Evolutionary conservation across 805 yeast species (phyloP), one percentile per base, ranked within the genome.

Genomic region (Pichia rugopelliculosa): DNA sequence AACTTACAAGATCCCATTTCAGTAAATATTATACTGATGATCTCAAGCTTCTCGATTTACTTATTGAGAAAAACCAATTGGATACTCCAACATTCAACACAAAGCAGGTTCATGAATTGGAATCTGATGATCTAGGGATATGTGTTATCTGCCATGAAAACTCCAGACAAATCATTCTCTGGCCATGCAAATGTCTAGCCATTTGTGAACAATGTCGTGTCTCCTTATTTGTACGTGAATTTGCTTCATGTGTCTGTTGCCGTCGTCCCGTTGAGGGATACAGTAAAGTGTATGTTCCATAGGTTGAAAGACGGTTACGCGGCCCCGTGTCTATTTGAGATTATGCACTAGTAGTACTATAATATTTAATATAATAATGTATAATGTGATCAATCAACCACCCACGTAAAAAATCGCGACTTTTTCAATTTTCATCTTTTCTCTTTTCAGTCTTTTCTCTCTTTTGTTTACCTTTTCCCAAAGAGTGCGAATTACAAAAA

Each of bases 101-200:
- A 21, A 48, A n/a, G 54, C 47, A 13, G 37, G 47, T 11, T 2
- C 68, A 63, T 8, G 69, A 64, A 8, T 53, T 62, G 6, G 62
- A 62, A 24, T 61, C 62, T 18, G 56, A 66, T 3, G 61, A 70
- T 21, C 54, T 77, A 13, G 67, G 70, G 6, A 69, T 70, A 6
- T 89, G 97, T 65, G 95, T 87, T 7, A 82, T 90, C 3, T 90
- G 97, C 61, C 91, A 84, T 55, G 72, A 74, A 6, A 79, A 83
- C 49, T 76, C 80, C 6, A 72, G 96, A 54, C 85, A 83, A 48
- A 77, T 90, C 38, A 80, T 90, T 9, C 69, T 91, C 3, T 90
- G 97, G 97, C 97, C 97, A 0, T 90, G 97, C 61, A 77, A 80
- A 56, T 90, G 97, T 63, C 77, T 90, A 47, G 89, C 96, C 0